Evolutionary conservation across 2,329 filamentous ascomycete species (phyloP).

Genomic region (Torrubiellomyces zombiae): DNA sequence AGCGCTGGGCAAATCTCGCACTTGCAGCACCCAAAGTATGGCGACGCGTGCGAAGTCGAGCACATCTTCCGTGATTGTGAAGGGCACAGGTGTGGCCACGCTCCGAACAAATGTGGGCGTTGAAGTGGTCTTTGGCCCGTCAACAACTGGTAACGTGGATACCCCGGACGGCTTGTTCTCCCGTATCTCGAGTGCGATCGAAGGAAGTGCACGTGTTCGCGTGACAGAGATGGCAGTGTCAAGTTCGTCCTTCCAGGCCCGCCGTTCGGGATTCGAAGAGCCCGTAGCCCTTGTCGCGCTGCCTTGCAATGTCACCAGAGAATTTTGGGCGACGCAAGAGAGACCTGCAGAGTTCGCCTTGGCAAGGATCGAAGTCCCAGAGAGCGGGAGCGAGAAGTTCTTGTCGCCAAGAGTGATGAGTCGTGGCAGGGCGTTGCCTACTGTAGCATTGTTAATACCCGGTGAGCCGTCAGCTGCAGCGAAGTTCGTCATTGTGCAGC

Average conservation of each 20-base stretch:
- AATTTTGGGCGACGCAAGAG: constrained; percentile 73
- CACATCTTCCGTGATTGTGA: constrained; percentile 35
- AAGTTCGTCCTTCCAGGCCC: constrained; percentile 7
- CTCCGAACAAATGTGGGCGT: not conserved
- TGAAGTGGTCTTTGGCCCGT: not conserved
- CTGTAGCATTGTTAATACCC: constrained; percentile 49
- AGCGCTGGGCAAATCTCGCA: constrained; percentile 31
- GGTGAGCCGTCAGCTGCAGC: constrained; percentile 21
- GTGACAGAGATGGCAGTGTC: no score
- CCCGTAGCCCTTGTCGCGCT: constrained; percentile 20
- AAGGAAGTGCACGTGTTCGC: no score
- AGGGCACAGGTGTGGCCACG: constrained; percentile 11
- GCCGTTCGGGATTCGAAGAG: constrained; percentile 11
- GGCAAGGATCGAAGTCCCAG: constrained; percentile 50
- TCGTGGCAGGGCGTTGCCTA: constrained; percentile 63
- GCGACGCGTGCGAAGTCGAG: constrained; percentile 48
- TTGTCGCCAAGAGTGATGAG: constrained; percentile 47
- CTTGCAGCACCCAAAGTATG: constrained; percentile 44
- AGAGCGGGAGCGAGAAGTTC: constrained; percentile 64
- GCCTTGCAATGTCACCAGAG: constrained; percentile 70
- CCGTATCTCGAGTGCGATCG: no score
- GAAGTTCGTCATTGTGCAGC: constrained; percentile 35
- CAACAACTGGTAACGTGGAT: no score
- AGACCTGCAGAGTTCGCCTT: constrained; percentile 61
- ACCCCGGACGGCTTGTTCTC: no score